phyloP scores from a whole-genome alignment of 202 grass and related monocot species.

The Carex sylvatica region DNA sequence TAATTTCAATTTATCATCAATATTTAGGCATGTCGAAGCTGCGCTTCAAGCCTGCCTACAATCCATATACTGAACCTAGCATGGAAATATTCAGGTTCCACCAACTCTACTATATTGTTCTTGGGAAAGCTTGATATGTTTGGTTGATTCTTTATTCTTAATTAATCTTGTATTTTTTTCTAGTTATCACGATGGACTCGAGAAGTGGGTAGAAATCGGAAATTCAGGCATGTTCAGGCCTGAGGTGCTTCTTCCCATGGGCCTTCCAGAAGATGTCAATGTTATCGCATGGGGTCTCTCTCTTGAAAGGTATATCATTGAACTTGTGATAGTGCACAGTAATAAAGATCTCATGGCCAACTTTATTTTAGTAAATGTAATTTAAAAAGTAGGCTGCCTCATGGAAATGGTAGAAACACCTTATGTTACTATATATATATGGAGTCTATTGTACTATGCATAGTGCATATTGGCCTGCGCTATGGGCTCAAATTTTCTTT shows the following conservation, averaged over 20 bases:
- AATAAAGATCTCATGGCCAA: neutral
- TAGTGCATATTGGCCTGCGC: too few species aligned
- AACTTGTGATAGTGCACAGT: neutral
- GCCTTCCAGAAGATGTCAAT: conserved; percentile 85
- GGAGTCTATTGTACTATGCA: too few species aligned
- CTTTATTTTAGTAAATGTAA: neutral
- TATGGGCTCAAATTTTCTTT: too few species aligned
- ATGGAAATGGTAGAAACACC: neutral
- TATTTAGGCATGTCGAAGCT: conserved; percentile 73
- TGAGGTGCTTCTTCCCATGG: conserved; percentile 97
- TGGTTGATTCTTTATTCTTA: neutral
- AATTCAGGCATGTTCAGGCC: conserved; percentile 98
- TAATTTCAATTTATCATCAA: conserved; percentile 2
- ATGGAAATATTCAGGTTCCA: conserved; percentile 88
- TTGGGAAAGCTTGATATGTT: conserved; percentile 20
- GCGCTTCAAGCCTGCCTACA: conserved; percentile 94
- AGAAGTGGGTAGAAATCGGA: conserved; percentile 97
- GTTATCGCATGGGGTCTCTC: conserved; percentile 99
- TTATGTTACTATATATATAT: neutral
- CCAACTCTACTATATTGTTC: neutral
- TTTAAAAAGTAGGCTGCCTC: neutral
- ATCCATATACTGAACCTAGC: conserved; percentile 87
- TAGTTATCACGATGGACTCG: conserved; percentile 87
- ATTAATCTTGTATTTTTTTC: conserved; percentile 14
- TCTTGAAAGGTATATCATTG: conserved; percentile 66